Conservation (phyloP, 1,284 basidiomycete species). For the Naganishia cerealis region DNA sequence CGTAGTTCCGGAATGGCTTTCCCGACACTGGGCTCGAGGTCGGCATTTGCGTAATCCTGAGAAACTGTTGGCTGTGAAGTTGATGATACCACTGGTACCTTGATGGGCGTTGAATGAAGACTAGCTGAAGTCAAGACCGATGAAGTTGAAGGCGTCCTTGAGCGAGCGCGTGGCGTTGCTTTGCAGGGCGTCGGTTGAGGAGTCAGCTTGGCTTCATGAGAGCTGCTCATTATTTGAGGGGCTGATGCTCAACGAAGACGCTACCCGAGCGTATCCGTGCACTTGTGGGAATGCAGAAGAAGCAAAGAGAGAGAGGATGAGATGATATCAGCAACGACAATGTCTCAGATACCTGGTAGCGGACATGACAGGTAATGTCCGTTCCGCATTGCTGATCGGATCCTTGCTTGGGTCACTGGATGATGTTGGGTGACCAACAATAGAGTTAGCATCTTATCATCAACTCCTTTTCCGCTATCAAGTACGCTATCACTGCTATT, state of each 20-base stretch:
- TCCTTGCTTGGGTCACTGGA: not conserved
- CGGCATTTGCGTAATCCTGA: constrained; percentile 17
- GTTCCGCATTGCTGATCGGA: not conserved
- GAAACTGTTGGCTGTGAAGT: constrained; percentile 10
- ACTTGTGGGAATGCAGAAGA: not conserved
- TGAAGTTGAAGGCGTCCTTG: constrained; percentile 18
- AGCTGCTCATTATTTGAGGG: not conserved
- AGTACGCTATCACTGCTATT: not conserved
- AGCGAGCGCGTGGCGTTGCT: constrained; percentile 10
- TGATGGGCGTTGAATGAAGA: constrained; percentile 16
- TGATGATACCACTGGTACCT: constrained; percentile 5
- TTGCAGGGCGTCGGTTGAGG: not conserved
- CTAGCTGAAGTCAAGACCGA: constrained; percentile 8
- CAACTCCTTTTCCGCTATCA: not conserved
- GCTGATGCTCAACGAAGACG: not conserved
- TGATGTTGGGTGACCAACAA: not conserved
- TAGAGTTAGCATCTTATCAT: not conserved
- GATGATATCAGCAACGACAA: constrained; percentile 18
- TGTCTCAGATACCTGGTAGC: constrained; percentile 14
- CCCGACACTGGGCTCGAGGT: not conserved
- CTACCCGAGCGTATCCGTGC: not conserved
- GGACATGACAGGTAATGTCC: not conserved
- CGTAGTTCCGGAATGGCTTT: constrained; percentile 17
- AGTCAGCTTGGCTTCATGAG: not conserved
- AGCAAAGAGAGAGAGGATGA: not conserved